Base-by-base conservation (phyloP, 2,329 filamentous ascomycete species). In the Hypocrella siamensis region DNA sequence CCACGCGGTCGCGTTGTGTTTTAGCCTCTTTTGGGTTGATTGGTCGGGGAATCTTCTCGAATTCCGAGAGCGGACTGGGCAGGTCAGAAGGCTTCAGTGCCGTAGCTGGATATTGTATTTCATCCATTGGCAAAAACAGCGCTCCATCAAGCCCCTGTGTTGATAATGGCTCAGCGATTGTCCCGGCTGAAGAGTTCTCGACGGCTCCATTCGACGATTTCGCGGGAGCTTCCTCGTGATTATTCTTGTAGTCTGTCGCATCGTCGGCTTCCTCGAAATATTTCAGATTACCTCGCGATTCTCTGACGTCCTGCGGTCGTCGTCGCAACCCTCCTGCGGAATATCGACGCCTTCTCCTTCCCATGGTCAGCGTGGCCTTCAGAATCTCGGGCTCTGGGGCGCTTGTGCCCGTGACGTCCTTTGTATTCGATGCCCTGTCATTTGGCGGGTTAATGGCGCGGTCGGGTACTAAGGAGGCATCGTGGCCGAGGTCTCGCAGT, bases 191-290 rank as follows among this genome's bases (percentile, higher is more conserved):
- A 12, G 4, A 5, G 7, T 22, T 14, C 22, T 35, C 28, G 3
- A 26, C 9, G n/a, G 25, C n/a, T 6, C 17, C 32, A 5, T 34
- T 31, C 14, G 18, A 16, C 6, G 26, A 28, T 3, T 24, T 32
- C 15, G 12, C 34, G 1, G 32, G 21, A 16, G 15, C 7, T 14
- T 28, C 15, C 18, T 35, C 36, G 15, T 34, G 32, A 16, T 41
- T 41, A 19, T 48, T 42, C 26, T 75, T 74, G 53, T 88, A 85
- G 2, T 74, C 81, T 26, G 75, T n/a, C n/a, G n/a, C 75, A 46
- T 92, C 88, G 16, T 86, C 84, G 18, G 88, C 83, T 43, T 92
- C 82, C 46, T 93, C 85, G 45, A 80, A 86, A 43, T 86, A 93
- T 50, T 93, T 77, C n/a, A 94, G 63, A 39, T 81, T 70, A n/a